Conservation (phyloP, 495 filamentous ascomycete species). For the Lentithecium fluviatile region DNA sequence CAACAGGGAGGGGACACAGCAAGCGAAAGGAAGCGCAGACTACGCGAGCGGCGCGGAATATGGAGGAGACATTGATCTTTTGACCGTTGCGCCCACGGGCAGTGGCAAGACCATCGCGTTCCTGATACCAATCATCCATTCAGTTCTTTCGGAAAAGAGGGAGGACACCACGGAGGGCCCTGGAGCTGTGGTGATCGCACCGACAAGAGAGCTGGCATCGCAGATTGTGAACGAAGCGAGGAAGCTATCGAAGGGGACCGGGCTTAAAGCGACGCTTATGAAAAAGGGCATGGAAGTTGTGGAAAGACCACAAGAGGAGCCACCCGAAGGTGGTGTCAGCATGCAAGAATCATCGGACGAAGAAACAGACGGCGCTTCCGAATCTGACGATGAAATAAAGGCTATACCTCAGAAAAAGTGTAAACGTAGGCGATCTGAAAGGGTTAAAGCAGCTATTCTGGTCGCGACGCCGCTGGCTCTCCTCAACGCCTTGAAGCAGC, state of each 20-base stretch:
- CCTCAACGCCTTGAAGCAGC: slow-evolving; percentile 64
- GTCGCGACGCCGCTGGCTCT: slow-evolving; percentile 84
- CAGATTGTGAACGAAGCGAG: slow-evolving; percentile 92
- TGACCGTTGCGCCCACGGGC: slow-evolving; percentile 89
- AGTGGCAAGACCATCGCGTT: slow-evolving; percentile 97
- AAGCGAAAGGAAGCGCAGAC: neutral
- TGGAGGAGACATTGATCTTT: slow-evolving; percentile 58
- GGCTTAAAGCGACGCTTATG: slow-evolving; percentile 78
- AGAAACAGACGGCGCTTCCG: slow-evolving; percentile 38
- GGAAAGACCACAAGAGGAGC: slow-evolving; percentile 44
- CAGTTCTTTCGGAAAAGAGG: slow-evolving; percentile 56
- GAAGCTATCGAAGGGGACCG: slow-evolving; percentile 75
- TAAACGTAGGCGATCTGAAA: slow-evolving; percentile 30
- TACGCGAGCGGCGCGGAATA: neutral
- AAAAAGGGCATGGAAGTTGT: slow-evolving; percentile 75
- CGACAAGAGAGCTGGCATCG: slow-evolving; percentile 85
- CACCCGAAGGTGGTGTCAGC: slow-evolving; percentile 25
- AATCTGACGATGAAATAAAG: slow-evolving; percentile 1
- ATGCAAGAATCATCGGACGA: slow-evolving; percentile 36
- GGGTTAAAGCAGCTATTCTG: slow-evolving; percentile 71
- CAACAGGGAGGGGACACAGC: slow-evolving; percentile 43
- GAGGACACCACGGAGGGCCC: slow-evolving; percentile 34
- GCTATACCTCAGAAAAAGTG: slow-evolving; percentile 35
- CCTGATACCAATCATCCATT: slow-evolving; percentile 79
- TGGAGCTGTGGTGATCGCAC: slow-evolving; percentile 73